A percentile compares a stretch with the other conserved stretches of the same genome.
phyloP scores from a whole-genome alignment of 345 rosid species.

The Eutrema yunnanense region DNA sequence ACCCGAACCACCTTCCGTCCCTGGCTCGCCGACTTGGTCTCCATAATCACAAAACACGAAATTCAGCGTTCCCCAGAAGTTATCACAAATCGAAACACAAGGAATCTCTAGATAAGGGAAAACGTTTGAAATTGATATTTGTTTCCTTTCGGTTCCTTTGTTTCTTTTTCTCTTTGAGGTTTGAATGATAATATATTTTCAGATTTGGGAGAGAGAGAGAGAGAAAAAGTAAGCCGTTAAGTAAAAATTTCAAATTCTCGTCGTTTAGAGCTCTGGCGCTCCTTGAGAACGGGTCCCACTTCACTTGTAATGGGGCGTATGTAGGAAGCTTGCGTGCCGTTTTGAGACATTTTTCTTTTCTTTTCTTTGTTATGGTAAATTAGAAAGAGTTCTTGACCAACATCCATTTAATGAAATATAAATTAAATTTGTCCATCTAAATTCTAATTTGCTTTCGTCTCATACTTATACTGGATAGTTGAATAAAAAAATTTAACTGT shows the following conservation, averaged over 20 bases:
- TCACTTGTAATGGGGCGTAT: neutral
- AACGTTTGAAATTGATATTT: neutral
- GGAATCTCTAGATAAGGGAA: conserved; percentile 2
- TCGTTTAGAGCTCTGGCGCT: conserved; percentile 1
- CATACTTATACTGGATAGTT: no score
- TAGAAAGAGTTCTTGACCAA: no score
- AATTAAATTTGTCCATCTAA: no score
- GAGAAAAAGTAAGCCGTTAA: conserved; percentile 6
- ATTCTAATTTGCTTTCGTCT: no score
- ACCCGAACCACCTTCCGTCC: conserved; percentile 37
- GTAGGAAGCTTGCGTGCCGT: conserved; percentile 12
- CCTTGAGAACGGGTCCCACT: conserved; percentile 7
- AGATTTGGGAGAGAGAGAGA: neutral
- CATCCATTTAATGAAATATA: no score
- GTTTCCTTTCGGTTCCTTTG: neutral
- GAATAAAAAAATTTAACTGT: no score
- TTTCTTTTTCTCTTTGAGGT: neutral
- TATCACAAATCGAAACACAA: neutral
- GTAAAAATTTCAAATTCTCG: neutral
- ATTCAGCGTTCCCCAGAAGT: neutral
- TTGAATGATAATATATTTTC: neutral
- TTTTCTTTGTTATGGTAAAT: no score
- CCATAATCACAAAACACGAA: conserved; percentile 1
- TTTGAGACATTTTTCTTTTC: neutral
- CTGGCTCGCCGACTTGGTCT: conserved; percentile 2